Conservation (phyloP, 345 rosid species). For the Hirschfeldia incana region DNA sequence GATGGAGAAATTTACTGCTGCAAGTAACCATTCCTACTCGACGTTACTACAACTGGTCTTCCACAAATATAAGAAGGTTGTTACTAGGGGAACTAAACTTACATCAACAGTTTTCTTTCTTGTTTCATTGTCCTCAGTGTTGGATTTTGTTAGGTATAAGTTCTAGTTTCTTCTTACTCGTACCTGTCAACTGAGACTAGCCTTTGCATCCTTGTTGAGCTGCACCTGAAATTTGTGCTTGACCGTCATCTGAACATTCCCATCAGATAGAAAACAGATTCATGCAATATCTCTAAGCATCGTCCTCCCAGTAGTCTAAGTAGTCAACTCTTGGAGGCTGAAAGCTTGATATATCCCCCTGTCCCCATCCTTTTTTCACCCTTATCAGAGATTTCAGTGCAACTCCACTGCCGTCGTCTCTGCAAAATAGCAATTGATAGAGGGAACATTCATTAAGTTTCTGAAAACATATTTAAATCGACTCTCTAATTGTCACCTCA, state of each 20-base stretch:
- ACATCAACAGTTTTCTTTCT: conserved; percentile 5
- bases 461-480: not conserved
- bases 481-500: conserved; percentile 5
- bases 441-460: conserved; percentile 4
- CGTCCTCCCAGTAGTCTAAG: conserved; percentile 57
- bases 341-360: conserved; percentile 57
- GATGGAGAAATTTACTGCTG: not conserved
- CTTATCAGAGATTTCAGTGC: conserved; percentile 68
- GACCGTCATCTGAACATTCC: conserved; percentile 15
- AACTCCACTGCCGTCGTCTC: conserved; percentile 94
- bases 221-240: conserved; percentile 15
- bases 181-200: conserved; percentile 3
- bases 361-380: conserved; percentile 86
- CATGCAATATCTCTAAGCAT: conserved; percentile 26
- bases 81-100: conserved; percentile 8
- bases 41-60: not conserved
- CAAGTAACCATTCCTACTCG: conserved; percentile 17
- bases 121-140: conserved; percentile 5
- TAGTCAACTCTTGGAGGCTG: conserved; percentile 53
- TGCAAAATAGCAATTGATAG: conserved; percentile 44
- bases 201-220: conserved; percentile 16
- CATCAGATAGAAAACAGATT: conserved; percentile 10
- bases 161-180: conserved; percentile 9
- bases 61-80: not conserved
- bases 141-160: not conserved